phyloP scores from a whole-genome alignment of 2,329 filamentous ascomycete species.

The Raffaelea deltoideospora region DNA sequence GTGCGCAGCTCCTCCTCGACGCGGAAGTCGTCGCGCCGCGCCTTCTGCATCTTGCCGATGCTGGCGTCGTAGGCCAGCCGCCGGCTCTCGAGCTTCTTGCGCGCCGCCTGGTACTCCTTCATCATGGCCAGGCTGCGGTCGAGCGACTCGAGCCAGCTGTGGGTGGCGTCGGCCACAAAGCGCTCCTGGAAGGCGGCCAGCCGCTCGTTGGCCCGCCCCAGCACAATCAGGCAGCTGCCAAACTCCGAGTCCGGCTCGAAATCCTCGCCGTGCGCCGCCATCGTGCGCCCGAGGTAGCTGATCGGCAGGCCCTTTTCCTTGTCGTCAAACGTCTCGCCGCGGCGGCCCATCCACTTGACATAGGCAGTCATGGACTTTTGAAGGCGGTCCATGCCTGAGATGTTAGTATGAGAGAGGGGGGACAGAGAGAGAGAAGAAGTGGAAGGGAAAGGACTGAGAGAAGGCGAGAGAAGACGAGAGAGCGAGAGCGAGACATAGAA shows the following conservation, averaged over 20 bases:
- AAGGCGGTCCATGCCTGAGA: constrained; percentile 65
- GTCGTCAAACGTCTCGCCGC: constrained; percentile 64
- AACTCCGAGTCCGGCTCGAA: constrained; percentile 86
- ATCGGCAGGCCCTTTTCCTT: constrained; percentile 75
- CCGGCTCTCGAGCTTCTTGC: constrained; percentile 87
- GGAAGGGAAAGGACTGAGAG: neutral
- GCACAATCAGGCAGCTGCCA: constrained; percentile 65
- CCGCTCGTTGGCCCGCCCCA: constrained; percentile 78
- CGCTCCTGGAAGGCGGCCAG: constrained; percentile 74
- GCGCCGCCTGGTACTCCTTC: constrained; percentile 89
- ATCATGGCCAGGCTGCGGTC: constrained; percentile 84
- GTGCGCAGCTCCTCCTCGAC: constrained; percentile 83
- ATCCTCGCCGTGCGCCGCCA: constrained; percentile 82
- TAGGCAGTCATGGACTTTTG: constrained; percentile 77
- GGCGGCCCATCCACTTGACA: constrained; percentile 74
- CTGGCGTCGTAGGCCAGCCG: constrained; percentile 84
- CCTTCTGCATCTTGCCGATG: constrained; percentile 79
- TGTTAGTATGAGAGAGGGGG: constrained; percentile 1
- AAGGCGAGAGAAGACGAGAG: neutral
- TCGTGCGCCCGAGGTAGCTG: constrained; percentile 65
- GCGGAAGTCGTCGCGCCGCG: constrained; percentile 84
- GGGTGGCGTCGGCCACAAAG: constrained; percentile 63
- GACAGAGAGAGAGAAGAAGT: neutral
- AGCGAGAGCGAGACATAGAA: neutral
- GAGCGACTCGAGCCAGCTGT: constrained; percentile 79